Base-by-base conservation (phyloP, 805 yeast species). In the Zygosaccharomyces bailii region DNA sequence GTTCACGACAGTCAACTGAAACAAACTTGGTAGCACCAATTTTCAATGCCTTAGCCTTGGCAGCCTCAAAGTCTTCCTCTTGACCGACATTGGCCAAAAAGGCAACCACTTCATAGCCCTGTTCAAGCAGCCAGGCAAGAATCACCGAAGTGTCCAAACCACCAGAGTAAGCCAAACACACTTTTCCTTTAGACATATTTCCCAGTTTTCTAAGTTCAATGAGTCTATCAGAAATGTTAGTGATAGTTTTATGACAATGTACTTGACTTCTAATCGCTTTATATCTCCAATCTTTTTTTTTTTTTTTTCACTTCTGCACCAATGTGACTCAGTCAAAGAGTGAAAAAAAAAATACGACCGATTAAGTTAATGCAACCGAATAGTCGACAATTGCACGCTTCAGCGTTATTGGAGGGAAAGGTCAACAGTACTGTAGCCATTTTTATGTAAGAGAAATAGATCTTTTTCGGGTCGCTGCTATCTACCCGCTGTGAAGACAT, bases 81-180 rank as follows among this genome's bases (percentile, higher is more conserved):
- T 93, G 99, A 60, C 99, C 99, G 60, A 93, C 90, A 72, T 93
- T 84, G 65, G 99, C 99, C 83, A 93, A 80, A 76, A 93, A 93
- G 45, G 97, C 97, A 65, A 93, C 83, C 48, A 93, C 99, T 72
- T 93, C 99, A 71, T 91, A 93, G 52, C 97, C 99, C 73, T 93
- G 80, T 70, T 93, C 99, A 55, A 93, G 78, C 68, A 93, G 80
- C 99, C 99, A 93, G 38, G 99, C 99, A 56, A 93, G 81, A 62
- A 93, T 93, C 51, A 93, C 86, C 20, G 97, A 90, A 77, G 99
- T 93, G 67, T 93, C 99, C 61, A 93, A 79, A 75, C 99, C 99
- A 62, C 99, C 99, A 41, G 98, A 93, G 76, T 93, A 93, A 45
- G 99, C 99, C 68, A 93, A 80, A 79, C 99, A 93, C 69, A 93